Conservation (phyloP, 148 eudicot species). For the Salicornia ramosissima region DNA sequence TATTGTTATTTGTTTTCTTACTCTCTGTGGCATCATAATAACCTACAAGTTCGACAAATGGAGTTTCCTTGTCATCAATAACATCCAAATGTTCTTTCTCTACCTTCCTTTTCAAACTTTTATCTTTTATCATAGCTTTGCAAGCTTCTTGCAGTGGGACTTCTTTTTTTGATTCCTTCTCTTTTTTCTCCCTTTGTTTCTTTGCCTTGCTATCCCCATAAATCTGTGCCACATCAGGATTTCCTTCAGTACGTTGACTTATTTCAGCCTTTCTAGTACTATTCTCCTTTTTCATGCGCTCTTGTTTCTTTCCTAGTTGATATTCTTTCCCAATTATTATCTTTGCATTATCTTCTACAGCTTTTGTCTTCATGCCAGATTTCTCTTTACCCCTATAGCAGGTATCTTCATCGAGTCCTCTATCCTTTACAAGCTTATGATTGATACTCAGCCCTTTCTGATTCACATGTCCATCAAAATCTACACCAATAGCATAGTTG, state of each 20-base stretch:
- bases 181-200: conserved; percentile 39
- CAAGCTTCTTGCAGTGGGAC: conserved; percentile 17
- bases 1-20: conserved; percentile 20
- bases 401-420: conserved; percentile 17
- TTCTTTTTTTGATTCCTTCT: conserved; percentile 26
- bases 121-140: conserved; percentile 18
- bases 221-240: conserved; percentile 10
- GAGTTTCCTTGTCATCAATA: conserved; percentile 62
- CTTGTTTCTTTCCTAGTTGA: conserved; percentile 6
- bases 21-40: conserved; percentile 22
- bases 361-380: conserved; percentile 22
- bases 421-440: too few relatives aligned
- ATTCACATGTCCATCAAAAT: too few relatives aligned
- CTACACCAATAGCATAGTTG: conserved; percentile 19
- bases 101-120: conserved; percentile 37
- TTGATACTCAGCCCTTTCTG: too few relatives aligned
- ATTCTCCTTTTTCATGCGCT: conserved; percentile 7
- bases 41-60: conserved; percentile 50
- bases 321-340: neutral
- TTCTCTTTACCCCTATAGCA: neutral
- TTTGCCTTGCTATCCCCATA: conserved; percentile 23
- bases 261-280: neutral
- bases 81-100: conserved; percentile 34
- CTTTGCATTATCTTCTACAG: conserved; percentile 15
- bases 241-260: neutral